Conservation (phyloP, 164 flowering plant species). For the Malania oleifera region DNA sequence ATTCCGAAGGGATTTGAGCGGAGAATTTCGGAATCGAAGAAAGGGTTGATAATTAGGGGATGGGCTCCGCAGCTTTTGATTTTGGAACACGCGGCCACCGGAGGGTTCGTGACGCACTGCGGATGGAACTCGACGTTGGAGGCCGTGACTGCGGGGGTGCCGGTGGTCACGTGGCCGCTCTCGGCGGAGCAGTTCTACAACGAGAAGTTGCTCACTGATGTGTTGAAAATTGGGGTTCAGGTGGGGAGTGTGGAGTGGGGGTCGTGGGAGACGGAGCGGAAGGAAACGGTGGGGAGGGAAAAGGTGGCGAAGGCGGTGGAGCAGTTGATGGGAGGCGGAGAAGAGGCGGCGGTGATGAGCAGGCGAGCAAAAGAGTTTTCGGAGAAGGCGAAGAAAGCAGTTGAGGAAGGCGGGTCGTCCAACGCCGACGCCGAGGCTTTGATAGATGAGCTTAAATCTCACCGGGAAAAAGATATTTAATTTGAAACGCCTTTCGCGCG, state of each 20-base stretch:
- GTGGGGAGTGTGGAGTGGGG: constrained; percentile 20
- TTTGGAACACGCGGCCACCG: constrained; percentile 20
- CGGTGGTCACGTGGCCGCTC: constrained; percentile 35
- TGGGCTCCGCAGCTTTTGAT: constrained; percentile 34
- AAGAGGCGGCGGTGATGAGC: constrained; percentile 22
- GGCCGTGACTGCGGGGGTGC: constrained; percentile 24
- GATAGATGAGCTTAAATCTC: constrained; percentile 16
- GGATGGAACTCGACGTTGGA: constrained; percentile 31
- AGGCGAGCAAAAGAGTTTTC: constrained; percentile 16
- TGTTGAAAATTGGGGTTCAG: constrained; percentile 22
- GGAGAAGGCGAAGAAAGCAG: constrained; percentile 23
- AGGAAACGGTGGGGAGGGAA: constrained; percentile 15
- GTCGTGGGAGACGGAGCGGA: background rate
- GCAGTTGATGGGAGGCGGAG: constrained; percentile 20
- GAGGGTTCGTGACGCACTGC: constrained; percentile 35
- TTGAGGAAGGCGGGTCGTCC: constrained; percentile 35
- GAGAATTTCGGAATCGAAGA: constrained; percentile 11
- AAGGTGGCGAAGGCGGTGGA: constrained; percentile 15
- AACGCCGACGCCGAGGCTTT: constrained; percentile 12
- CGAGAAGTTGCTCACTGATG: constrained; percentile 26
- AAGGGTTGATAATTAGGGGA: constrained; percentile 24
- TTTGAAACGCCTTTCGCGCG: too few species aligned
- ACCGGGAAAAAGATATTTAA: too few species aligned
- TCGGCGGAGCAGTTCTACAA: constrained; percentile 27
- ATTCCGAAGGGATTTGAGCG: constrained; percentile 22